phyloP scores from a whole-genome alignment of 495 filamentous ascomycete species.

The Beverwykella pulmonaria region DNA sequence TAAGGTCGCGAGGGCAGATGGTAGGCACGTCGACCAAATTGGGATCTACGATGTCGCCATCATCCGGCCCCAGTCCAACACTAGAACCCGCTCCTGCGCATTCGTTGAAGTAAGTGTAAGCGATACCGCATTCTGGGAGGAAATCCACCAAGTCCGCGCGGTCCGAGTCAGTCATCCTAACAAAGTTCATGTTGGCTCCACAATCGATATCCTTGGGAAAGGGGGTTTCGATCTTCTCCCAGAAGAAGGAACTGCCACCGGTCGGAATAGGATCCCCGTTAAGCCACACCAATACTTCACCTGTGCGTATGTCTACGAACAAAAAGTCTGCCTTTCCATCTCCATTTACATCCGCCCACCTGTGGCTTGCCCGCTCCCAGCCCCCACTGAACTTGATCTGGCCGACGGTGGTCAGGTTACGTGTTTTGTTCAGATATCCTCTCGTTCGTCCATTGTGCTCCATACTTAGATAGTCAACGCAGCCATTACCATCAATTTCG shows the following conservation, averaged over 20 bases:
- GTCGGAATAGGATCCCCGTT: neutral
- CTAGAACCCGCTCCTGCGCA: neutral
- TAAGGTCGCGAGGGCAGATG: neutral
- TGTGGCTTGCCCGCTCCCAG: constrained; percentile 34
- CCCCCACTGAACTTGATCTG: constrained; percentile 20
- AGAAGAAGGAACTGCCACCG: constrained; percentile 2
- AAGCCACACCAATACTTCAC: neutral
- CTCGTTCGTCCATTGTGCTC: constrained; percentile 2
- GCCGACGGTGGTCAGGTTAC: constrained; percentile 1
- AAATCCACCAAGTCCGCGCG: neutral
- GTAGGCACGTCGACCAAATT: neutral
- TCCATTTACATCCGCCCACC: constrained; percentile 36
- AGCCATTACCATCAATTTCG: constrained; percentile 30
- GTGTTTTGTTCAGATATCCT: neutral
- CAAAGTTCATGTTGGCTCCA: neutral
- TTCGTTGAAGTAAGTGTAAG: neutral
- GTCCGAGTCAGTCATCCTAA: neutral
- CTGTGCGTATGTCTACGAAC: neutral
- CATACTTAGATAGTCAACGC: constrained; percentile 6
- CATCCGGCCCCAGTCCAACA: neutral
- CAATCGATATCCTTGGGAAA: neutral
- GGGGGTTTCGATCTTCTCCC: neutral
- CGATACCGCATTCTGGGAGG: neutral
- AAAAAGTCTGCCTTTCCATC: neutral
- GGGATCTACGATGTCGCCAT: neutral